These are phyloP conservation scores for Phytophthora tubulina DNA, from an alignment of 352 stramenopile genomes.

Conservation along the genomic window DNA sequence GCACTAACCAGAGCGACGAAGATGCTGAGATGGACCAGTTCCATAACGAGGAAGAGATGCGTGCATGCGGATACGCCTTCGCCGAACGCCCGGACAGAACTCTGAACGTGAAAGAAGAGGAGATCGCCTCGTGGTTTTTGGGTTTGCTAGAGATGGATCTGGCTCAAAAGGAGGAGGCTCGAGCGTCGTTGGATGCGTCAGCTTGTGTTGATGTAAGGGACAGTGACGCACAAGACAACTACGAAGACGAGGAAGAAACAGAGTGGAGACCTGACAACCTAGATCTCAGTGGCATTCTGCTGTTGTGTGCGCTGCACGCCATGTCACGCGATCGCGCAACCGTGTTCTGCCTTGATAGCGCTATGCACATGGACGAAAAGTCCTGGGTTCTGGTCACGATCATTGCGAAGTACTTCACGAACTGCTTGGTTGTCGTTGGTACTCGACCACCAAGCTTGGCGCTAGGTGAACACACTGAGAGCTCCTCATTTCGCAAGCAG, in stretches of 20 bases:
- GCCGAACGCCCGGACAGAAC: slow-evolving; percentile 32
- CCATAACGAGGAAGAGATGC: slow-evolving; percentile 37
- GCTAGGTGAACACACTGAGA: slow-evolving; percentile 76
- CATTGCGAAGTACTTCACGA: slow-evolving; percentile 89
- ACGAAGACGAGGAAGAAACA: slow-evolving; percentile 49
- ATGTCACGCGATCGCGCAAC: slow-evolving; percentile 77
- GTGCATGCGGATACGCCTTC: slow-evolving; percentile 33
- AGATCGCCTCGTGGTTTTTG: slow-evolving; percentile 79
- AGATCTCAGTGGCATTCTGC: slow-evolving; percentile 77
- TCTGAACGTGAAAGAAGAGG: slow-evolving; percentile 67
- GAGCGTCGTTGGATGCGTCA: slow-evolving; percentile 21
- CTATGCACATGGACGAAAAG: slow-evolving; percentile 91
- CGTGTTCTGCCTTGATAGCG: slow-evolving; percentile 85
- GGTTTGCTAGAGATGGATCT: slow-evolving; percentile 73
- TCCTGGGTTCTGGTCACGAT: slow-evolving; percentile 86
- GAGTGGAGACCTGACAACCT: slow-evolving; percentile 73
- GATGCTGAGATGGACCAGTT: slow-evolving; percentile 25
- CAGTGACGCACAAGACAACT: slow-evolving; percentile 28
- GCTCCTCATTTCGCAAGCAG: slow-evolving; percentile 79
- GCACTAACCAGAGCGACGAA: slow-evolving; percentile 43
- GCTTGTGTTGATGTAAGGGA: background rate
- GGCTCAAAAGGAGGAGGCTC: slow-evolving; percentile 42
- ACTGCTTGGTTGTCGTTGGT: slow-evolving; percentile 80
- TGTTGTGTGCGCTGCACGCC: slow-evolving; percentile 81
- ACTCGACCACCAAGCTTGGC: slow-evolving; percentile 76